These are phyloP conservation scores for Triticum monococcum DNA, from an alignment of 176 grass and related monocot genomes.

Conservation along the genomic window DNA sequence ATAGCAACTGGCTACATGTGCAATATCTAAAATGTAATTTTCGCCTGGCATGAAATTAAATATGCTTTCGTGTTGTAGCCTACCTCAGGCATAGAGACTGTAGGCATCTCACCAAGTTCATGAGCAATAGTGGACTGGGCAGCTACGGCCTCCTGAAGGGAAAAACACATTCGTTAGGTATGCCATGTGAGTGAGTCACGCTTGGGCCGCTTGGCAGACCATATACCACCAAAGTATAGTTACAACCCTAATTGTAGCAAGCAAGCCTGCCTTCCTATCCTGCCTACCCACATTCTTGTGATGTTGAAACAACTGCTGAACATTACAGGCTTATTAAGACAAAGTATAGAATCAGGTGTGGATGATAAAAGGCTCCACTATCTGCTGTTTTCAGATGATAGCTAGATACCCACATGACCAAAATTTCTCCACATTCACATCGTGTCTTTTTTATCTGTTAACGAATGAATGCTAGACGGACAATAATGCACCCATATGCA, in stretches of 20 bases:
- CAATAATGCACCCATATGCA: background rate
- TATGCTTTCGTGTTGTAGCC: conserved; percentile 9
- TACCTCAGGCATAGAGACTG: conserved; percentile 51
- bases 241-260: background rate
- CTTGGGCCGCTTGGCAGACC: background rate
- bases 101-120: conserved; percentile 69
- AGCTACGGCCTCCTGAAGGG: conserved; percentile 78
- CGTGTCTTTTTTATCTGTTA: background rate
- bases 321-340: background rate
- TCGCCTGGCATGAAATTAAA: background rate
- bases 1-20: background rate
- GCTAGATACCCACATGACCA: background rate
- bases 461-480: background rate
- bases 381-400: background rate
- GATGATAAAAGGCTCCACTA: background rate
- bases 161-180: conserved; percentile 19
- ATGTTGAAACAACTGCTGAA: background rate
- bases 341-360: background rate
- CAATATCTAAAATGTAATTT: background rate
- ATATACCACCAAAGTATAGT: background rate
- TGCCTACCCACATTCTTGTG: background rate
- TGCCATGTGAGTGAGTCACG: background rate
- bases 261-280: background rate
- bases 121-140: conserved; percentile 60
- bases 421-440: background rate